A percentile compares a stretch with the other conserved stretches of the same genome.
These are phyloP conservation scores for Plasmopara viticola DNA, from an alignment of 352 stramenopile species.

Conservation along the genomic window DNA sequence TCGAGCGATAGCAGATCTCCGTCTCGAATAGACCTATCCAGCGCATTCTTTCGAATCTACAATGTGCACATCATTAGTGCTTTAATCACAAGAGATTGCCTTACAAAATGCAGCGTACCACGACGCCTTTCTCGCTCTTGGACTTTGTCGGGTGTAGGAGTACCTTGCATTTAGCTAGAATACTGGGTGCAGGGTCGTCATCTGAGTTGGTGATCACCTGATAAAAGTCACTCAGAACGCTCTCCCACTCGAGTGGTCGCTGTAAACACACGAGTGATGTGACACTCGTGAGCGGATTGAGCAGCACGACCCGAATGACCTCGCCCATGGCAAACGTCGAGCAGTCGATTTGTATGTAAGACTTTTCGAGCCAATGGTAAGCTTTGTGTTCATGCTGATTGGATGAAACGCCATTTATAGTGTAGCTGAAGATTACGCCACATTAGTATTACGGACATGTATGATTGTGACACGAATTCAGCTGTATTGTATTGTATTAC, in stretches of 20 bases:
- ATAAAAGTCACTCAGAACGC: constrained; percentile 76
- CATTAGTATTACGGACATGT: no score
- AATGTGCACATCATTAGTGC: not conserved
- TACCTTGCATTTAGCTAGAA: constrained; percentile 66
- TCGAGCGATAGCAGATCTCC: constrained; percentile 71
- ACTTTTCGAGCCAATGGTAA: constrained; percentile 2
- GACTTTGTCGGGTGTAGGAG: constrained; percentile 78
- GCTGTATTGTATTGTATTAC: no score
- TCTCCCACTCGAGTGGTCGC: constrained; percentile 67
- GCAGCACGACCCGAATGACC: constrained; percentile 76
- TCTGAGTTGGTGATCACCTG: constrained; percentile 78
- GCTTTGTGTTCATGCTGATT: constrained; percentile 2
- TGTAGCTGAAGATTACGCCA: not conserved
- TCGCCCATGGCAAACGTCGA: constrained; percentile 42
- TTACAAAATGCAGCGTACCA: constrained; percentile 22
- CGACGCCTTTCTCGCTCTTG: constrained; percentile 69
- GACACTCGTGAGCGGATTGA: constrained; percentile 57
- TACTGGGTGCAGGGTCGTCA: constrained; percentile 50
- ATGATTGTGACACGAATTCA: no score
- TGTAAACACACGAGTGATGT: constrained; percentile 78
- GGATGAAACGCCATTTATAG: not conserved
- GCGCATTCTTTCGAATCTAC: constrained; percentile 58
- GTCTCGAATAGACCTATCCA: constrained; percentile 78
- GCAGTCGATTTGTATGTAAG: not conserved
- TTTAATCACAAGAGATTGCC: not conserved